Percentiles rank a stretch among this genome's conserved stretches.
Conservation (phyloP, 805 yeast species). For the Tetrapisispora namnaoensis region DNA sequence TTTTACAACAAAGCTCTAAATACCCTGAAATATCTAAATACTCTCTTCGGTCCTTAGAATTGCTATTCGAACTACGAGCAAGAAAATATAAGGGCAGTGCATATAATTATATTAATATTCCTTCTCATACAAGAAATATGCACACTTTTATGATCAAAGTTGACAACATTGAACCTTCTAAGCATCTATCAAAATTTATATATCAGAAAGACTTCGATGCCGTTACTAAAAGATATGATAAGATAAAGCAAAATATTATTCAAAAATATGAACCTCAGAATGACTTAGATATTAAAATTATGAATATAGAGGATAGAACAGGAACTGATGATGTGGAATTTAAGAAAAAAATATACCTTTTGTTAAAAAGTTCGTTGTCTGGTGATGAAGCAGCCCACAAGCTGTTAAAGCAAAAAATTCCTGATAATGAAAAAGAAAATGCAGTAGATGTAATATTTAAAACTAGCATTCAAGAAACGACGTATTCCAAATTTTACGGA, state of each 20-base stretch:
- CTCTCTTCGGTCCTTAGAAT: constrained; percentile 40
- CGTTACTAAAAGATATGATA: constrained; percentile 40
- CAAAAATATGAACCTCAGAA: constrained; percentile 12
- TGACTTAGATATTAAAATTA: constrained; percentile 4
- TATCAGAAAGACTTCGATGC: constrained; percentile 42
- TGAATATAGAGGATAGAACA: constrained; percentile 54
- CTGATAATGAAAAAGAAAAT: constrained; percentile 36
- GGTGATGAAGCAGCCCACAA: constrained; percentile 92
- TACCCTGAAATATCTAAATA: constrained; percentile 39
- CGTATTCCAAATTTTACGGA: constrained; percentile 81
- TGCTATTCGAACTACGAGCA: constrained; percentile 42
- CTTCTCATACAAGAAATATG: constrained; percentile 19
- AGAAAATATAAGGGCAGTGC: constrained; percentile 30
- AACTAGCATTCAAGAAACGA: constrained; percentile 76
- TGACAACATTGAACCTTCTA: constrained; percentile 17
- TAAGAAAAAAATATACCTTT: constrained; percentile 69
- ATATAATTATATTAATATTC: constrained; percentile 15
- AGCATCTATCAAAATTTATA: constrained; percentile 40
- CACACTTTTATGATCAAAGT: constrained; percentile 5
- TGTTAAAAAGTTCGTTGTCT: constrained; percentile 82
- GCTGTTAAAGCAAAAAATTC: constrained; percentile 43
- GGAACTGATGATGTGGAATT: constrained; percentile 51
- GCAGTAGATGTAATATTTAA: constrained; percentile 66
- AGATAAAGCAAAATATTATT: constrained; percentile 32
- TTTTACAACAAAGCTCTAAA: constrained; percentile 34